Conservation (phyloP, 495 filamentous ascomycete species). For the Niebla homalea region DNA sequence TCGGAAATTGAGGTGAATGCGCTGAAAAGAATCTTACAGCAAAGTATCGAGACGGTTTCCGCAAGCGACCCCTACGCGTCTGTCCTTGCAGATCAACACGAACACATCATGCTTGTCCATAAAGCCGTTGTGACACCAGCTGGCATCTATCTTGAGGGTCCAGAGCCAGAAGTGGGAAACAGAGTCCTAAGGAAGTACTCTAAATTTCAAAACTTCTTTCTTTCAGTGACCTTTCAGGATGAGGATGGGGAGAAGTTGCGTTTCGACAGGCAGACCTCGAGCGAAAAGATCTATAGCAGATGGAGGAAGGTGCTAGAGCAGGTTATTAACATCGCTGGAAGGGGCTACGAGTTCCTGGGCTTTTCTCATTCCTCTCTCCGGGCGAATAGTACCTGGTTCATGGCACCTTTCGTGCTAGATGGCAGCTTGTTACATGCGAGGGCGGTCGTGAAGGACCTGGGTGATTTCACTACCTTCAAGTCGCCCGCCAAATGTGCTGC, state of each 20-base stretch:
- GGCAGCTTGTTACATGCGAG: constrained; percentile 26
- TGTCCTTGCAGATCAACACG: constrained; percentile 14
- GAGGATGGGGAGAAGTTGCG: constrained; percentile 54
- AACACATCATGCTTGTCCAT: constrained; percentile 19
- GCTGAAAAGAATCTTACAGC: constrained; percentile 31
- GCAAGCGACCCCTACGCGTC: constrained; percentile 17
- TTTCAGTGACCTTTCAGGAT: constrained; percentile 59
- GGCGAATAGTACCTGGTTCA: constrained; percentile 52
- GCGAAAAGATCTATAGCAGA: constrained; percentile 41
- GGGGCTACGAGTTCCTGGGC: constrained; percentile 54
- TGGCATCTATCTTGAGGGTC: constrained; percentile 55
- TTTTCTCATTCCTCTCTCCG: constrained; percentile 73
- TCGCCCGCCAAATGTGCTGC: constrained; percentile 67
- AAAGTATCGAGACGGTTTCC: constrained; percentile 25
- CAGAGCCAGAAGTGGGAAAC: constrained; percentile 57
- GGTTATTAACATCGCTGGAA: constrained; percentile 49
- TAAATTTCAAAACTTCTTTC: constrained; percentile 47
- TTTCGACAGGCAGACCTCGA: constrained; percentile 40
- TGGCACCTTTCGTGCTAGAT: constrained; percentile 49
- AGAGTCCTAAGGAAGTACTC: constrained; percentile 60
- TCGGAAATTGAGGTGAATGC: constrained; percentile 26
- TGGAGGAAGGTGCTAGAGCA: constrained; percentile 43
- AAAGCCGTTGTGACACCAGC: constrained; percentile 54
- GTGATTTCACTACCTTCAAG: constrained; percentile 48
- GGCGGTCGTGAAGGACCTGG: constrained; percentile 46